These are phyloP conservation scores for Vitis labrusca DNA, from an alignment of 164 flowering plant genomes.

Conservation along the genomic window DNA sequence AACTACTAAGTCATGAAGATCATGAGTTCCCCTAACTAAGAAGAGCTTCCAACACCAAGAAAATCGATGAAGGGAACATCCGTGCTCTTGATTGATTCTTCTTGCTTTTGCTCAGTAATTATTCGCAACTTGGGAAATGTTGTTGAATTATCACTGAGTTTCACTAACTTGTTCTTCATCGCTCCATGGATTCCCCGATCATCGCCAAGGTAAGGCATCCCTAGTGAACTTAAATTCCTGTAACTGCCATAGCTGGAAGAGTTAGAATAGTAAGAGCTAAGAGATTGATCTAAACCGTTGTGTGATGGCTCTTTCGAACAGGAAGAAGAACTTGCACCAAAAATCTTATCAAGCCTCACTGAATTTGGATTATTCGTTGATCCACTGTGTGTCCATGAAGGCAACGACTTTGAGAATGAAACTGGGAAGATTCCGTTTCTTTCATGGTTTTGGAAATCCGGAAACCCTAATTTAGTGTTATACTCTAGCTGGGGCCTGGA, in stretches of 20 bases:
- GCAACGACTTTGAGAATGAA: neutral
- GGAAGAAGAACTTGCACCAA: neutral
- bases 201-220: constrained; percentile 1
- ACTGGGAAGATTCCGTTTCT: neutral
- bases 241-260: neutral
- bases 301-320: no score
- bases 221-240: neutral
- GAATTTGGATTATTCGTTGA: neutral
- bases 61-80: constrained; percentile 36
- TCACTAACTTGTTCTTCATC: neutral
- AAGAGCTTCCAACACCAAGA: constrained; percentile 30
- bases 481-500: neutral
- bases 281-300: neutral
- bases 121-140: neutral
- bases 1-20: neutral
- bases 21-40: neutral
- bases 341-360: neutral
- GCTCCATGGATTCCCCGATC: neutral
- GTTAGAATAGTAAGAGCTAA: neutral
- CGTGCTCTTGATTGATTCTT: constrained; percentile 6
- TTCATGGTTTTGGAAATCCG: neutral
- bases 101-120: neutral
- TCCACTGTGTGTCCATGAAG: no score
- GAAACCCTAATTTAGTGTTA: neutral
- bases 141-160: neutral